Evolutionary conservation across 148 eudicot genomes (phyloP).

Genomic region (Nepenthes gracilis): DNA sequence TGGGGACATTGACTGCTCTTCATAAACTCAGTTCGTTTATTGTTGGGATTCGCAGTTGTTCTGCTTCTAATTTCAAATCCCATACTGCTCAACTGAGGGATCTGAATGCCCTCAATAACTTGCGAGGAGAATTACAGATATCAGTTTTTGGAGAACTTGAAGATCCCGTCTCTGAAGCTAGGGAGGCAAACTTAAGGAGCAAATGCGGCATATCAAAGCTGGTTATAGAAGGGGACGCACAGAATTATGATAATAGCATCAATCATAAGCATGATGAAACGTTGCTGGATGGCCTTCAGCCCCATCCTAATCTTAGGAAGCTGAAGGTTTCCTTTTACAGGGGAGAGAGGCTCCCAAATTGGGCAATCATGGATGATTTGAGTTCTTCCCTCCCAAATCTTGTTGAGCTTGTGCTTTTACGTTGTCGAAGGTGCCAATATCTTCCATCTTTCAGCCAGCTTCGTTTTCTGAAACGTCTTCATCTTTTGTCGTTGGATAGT

Average conservation of each 20-base stretch:
- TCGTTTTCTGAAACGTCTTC: neutral
- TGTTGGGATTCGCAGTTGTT: too few species aligned
- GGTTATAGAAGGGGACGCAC: accelerated
- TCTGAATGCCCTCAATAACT: neutral
- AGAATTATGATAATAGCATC: neutral
- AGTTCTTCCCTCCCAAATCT: neutral
- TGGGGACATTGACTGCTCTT: conserved; percentile 8
- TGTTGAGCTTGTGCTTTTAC: neutral
- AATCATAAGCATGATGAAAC: neutral
- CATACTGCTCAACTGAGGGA: neutral
- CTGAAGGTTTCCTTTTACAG: neutral
- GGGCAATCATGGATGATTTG: neutral
- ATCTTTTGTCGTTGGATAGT: neutral
- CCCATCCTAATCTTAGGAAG: neutral
- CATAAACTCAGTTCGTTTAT: neutral
- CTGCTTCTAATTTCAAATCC: neutral
- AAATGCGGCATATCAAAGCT: neutral
- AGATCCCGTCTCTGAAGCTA: neutral
- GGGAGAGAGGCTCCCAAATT: neutral
- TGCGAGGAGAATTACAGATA: neutral
- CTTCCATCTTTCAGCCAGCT: neutral
- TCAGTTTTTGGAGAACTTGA: neutral
- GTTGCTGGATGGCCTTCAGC: neutral
- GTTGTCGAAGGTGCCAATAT: neutral
- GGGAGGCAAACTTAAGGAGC: neutral